Base-by-base conservation (phyloP, 2,329 filamentous ascomycete genomes). In the Colletotrichum ledebouriae region DNA sequence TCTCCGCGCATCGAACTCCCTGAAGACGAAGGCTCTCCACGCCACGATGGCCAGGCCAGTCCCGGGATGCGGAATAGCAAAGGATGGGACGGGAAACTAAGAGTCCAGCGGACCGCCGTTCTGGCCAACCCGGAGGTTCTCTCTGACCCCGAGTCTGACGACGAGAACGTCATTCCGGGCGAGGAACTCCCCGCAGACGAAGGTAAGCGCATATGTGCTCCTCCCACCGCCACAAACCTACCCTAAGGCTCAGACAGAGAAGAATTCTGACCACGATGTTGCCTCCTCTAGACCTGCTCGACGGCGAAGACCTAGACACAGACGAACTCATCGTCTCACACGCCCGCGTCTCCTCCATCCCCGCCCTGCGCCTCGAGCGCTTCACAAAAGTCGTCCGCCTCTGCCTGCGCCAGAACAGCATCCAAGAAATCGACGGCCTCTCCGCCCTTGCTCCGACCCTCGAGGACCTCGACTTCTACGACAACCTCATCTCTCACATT, bases 261-360 rank as follows among this genome's bases (percentile, higher is more conserved):
- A 33, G 39, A 55, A 33, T 15, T 9, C 59, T 61, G 57, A 70
- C 59, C 72, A 71, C 46, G 69, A 25, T 42, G 59, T 29, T 67
- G 22, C 25, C 25, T 1, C 47, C 25, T 22, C 25, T 5, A 90
- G 88, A 90, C 74, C 80, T 90, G 1, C 83, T 90, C 44, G 86
- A 90, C 69, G 85, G 84, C 72, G 88, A 90, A 77, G 85, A 87
- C 70, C 78, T 81, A 42, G 85, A 89, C 41, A 86, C 84, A 2
- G 84, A 94, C 81, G 93, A 97, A 75, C 95, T 99, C 75, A 92
- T 96, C 76, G 90, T 94, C 69, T 90, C 94, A n/a, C 95, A 98
- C 78, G 92, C 92, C 63, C 92, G 94, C 72, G 87, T 99, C 75
- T 82, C 86, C 22, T 94, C 93, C 37, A 92, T 98, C 73, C 82